A percentile compares a stretch with the other conserved stretches of the same genome.
Evolutionary conservation across 352 stramenopile species (phyloP).

Genomic region (Phytophthora fragariaefolia): DNA sequence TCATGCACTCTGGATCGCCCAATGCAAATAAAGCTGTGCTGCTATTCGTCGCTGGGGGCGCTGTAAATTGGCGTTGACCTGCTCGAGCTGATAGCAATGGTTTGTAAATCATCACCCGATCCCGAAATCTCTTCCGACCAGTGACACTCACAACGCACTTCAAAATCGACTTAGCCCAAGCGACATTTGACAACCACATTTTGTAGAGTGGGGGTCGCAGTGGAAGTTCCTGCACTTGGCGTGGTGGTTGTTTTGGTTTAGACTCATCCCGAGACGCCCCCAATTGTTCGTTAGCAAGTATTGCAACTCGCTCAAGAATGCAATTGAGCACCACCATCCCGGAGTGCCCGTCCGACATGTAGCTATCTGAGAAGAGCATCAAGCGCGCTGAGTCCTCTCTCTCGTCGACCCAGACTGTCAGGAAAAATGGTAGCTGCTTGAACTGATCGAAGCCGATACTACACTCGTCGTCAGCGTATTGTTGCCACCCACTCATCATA

Average conservation of each 20-base stretch:
- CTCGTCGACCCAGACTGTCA: conserved; percentile 35
- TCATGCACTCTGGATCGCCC: conserved; percentile 25
- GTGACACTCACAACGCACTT: conserved; percentile 15
- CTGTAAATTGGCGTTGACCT: conserved; percentile 33
- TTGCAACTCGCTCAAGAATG: conserved; percentile 30
- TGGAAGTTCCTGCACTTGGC: conserved; percentile 13
- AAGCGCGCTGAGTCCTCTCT: conserved; percentile 27
- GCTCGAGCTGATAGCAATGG: conserved; percentile 28
- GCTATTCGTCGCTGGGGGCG: conserved; percentile 22
- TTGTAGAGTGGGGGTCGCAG: conserved; percentile 30
- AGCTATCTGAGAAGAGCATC: conserved; percentile 56
- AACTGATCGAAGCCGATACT: conserved; percentile 40
- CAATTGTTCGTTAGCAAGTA: conserved; percentile 2
- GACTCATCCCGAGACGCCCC: not conserved
- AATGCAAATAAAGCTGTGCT: conserved; percentile 33
- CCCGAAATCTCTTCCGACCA: conserved; percentile 9
- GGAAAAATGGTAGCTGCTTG: conserved; percentile 37
- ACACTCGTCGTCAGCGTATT: conserved; percentile 42
- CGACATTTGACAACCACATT: conserved; percentile 22
- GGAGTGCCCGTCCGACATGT: conserved; percentile 55
- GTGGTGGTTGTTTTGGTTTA: conserved; percentile 6
- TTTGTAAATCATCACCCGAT: conserved; percentile 3
- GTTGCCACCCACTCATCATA: conserved; percentile 30
- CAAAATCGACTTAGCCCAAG: conserved; percentile 14
- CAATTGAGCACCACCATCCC: conserved; percentile 45